Evolutionary conservation across 2,329 filamentous ascomycete species (phyloP), one percentile per base, ranked within the genome.

Genomic region (Colletotrichum sp.): DNA sequence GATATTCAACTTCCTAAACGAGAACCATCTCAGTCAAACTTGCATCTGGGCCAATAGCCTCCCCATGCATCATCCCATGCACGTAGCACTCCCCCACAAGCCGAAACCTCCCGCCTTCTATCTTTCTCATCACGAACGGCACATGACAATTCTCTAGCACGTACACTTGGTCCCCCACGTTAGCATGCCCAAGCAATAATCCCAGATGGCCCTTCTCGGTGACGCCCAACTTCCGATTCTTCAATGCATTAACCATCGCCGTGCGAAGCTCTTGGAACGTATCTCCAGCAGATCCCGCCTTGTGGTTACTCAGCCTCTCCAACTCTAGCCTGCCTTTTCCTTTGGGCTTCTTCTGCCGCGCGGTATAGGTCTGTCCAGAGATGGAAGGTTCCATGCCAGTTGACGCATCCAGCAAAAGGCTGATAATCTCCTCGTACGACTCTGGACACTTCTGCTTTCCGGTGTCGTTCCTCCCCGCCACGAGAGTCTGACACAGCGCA

Each of bases 1-100:
- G 7, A 48, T 6, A 22, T 13, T 22, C 6, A 52, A 13, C 6
- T 34, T 24, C 5, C 32, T 44, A 68, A 9, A 60, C 7, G 6
- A 60, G 66, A 44, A 57, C 32, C 24, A 68, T 2, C 5, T 68
- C 52, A 15, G 28, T 4, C 10, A 68, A 18, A 22, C 16, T 30
- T 44, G 34, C n/a, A 4, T 68, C 34, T 12, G 52, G 2, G 16
- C 77, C 69, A 72, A 84, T 76, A 5, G 78, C 81, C 75, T 85
- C 83, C 2, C 83, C 83, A 36, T 82, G 77, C 84, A 85, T 85
- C 65, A 85, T 70, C 2, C 84, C 84, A 71, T 84, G 83, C 4
- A 84, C 81, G 72, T 85, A 85, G 44, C 84, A 85, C 75, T 85
- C 84, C 2, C 84, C 83, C 15, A 85, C 71, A 24, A 85, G 68